A percentile compares a stretch with the other conserved stretches of the same genome.
Evolutionary conservation across 2,329 filamentous ascomycete species (phyloP).

Genomic region (Aspergillus chevalieri): DNA sequence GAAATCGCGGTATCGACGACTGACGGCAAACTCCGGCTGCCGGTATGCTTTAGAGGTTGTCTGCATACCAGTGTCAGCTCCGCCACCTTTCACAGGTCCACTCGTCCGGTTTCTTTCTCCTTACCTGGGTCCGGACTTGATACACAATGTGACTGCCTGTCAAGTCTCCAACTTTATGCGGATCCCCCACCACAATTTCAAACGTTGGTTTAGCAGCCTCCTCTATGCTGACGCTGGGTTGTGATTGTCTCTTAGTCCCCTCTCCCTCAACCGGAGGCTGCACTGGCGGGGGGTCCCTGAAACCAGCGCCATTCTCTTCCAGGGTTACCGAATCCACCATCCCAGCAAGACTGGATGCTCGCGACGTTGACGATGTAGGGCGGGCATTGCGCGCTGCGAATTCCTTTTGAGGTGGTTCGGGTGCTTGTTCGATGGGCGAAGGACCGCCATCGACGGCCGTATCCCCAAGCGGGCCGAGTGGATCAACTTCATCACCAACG

Average conservation of each 20-base stretch:
- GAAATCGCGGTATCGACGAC: slow-evolving; percentile 90
- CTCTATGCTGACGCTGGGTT: slow-evolving; percentile 83
- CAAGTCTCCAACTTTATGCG: slow-evolving; percentile 94
- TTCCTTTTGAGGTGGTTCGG: slow-evolving; percentile 57
- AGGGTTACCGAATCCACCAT: slow-evolving; percentile 63
- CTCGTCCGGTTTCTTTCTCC: background rate
- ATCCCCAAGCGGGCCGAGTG: slow-evolving; percentile 55
- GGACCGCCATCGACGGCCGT: slow-evolving; percentile 26
- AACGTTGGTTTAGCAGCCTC: slow-evolving; percentile 90
- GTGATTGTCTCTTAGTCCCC: slow-evolving; percentile 46
- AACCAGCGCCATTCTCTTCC: slow-evolving; percentile 62
- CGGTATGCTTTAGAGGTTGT: slow-evolving; percentile 95
- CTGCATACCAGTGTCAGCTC: slow-evolving; percentile 39
- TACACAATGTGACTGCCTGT: slow-evolving; percentile 98
- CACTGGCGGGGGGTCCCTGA: slow-evolving; percentile 57
- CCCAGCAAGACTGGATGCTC: slow-evolving; percentile 44
- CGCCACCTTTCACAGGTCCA: background rate
- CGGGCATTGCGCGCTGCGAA: slow-evolving; percentile 31
- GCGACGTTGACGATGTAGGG: slow-evolving; percentile 36
- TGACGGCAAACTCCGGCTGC: slow-evolving; percentile 86
- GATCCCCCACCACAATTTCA: slow-evolving; percentile 86
- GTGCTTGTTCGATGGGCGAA: slow-evolving; percentile 47
- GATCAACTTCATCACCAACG: slow-evolving; percentile 57
- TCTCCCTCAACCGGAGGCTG: slow-evolving; percentile 44
- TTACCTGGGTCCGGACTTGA: slow-evolving; percentile 84